Evolutionary conservation across 2,329 filamentous ascomycete species (phyloP), one percentile per base, ranked within the genome.

Genomic region (Aureobasidium uvarum): DNA sequence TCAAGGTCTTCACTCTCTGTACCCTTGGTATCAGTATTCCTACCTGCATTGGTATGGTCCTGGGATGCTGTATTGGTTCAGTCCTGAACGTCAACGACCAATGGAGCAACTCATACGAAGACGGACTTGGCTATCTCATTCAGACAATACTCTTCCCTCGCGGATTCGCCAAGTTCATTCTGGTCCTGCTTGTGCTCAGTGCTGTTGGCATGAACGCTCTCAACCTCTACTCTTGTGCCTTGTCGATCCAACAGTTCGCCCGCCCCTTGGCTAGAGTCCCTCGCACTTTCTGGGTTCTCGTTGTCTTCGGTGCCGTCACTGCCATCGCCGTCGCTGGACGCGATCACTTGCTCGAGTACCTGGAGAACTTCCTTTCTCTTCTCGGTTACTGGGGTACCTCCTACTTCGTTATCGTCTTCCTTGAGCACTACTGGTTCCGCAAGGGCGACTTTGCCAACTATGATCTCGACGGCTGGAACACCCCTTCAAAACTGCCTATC

Each of bases 211-310:
- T 79, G 73, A 77, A 77, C 71, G 72, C 71, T 67, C 76, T 77
- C 70, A 76, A 74, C 72, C 77, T 74, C 52, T 79, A 82, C 72
- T 77, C 74, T 56, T 76, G 77, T 20, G 79, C 79, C 2, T 74
- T 82, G 14, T 77, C 77, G 23, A 77, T 80, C 67, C 79, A 81
- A 72, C 77, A 81, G 69, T 79, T 83, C 68, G 77, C 79, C 31
- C 76, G 79, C 62, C 78, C 78, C 31, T 78, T 79, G 43, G 79
- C 81, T n/a, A 81, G 80, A 18, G 80, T 84, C 46, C 84, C 81
- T 31, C 81, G 80, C 52, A 78, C 81, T 68, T 74, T 81, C 68
- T 82, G 80, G 80, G 79, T 78, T 6, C 64, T 81, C 38, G 43
- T 79, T 3, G 78, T 78, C 68, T 79, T 80, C 54, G 74, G 77